Conservation (phyloP, 352 stramenopile genomes). For the Pythium angustatum region DNA sequence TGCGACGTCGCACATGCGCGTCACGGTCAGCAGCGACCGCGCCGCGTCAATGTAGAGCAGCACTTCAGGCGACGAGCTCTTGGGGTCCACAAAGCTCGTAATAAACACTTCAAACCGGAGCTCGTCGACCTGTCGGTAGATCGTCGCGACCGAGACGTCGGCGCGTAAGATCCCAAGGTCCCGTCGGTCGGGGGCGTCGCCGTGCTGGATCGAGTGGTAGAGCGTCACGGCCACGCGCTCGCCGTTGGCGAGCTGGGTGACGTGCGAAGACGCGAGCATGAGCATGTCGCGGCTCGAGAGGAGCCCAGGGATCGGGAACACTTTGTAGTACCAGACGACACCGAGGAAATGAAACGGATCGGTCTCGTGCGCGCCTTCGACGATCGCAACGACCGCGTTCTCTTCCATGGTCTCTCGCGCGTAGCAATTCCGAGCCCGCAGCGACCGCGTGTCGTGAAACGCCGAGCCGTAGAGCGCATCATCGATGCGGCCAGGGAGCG, state of each 20-base stretch:
- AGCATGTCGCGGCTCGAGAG: constrained; percentile 48
- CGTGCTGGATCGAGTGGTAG: constrained; percentile 54
- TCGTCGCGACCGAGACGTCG: constrained; percentile 37
- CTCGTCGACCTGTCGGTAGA: constrained; percentile 47
- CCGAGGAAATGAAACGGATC: constrained; percentile 45
- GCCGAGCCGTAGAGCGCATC: constrained; percentile 58
- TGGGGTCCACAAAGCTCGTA: constrained; percentile 41
- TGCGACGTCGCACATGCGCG: constrained; percentile 33
- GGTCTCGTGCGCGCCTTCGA: constrained; percentile 29
- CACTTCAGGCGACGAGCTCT: constrained; percentile 34
- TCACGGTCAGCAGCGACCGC: constrained; percentile 24
- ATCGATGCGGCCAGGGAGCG: constrained; percentile 49
- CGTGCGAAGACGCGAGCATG: constrained; percentile 24
- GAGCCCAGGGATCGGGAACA: constrained; percentile 30
- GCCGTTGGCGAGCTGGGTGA: constrained; percentile 24
- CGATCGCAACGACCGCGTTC: constrained; percentile 30
- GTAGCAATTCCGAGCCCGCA: constrained; percentile 46
- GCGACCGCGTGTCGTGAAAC: constrained; percentile 41
- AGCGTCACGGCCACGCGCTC: constrained; percentile 54
- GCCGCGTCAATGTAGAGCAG: constrained; percentile 41
- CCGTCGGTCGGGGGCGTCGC: constrained; percentile 40
- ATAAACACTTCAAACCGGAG: constrained; percentile 45
- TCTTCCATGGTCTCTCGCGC: constrained; percentile 38
- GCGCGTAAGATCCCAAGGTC: constrained; percentile 38
- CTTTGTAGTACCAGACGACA: constrained; percentile 34